phyloP scores from a whole-genome alignment of 805 yeast genomes.

The Starmerella ratchasimensis region DNA sequence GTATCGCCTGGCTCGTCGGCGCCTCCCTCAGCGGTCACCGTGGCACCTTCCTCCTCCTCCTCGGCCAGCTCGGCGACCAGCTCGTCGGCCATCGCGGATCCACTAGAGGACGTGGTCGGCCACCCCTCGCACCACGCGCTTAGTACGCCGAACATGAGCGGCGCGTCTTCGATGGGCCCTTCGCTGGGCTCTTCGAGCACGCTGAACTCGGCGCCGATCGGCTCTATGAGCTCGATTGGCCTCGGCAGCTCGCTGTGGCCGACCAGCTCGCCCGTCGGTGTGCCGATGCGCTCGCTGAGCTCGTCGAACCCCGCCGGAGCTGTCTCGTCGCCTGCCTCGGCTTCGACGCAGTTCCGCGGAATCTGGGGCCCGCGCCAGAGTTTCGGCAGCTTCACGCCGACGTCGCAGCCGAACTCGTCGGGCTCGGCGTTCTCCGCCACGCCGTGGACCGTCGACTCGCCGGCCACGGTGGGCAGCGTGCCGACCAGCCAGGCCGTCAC shows the following conservation, averaged over 20 bases:
- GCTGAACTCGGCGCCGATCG: too few relatives aligned
- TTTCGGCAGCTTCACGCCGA: constrained; percentile 5
- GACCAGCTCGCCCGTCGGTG: neutral
- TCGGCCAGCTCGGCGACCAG: too few relatives aligned
- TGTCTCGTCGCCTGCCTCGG: neutral
- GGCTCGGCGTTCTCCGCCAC: constrained; percentile 2
- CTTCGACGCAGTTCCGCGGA: constrained; percentile 5
- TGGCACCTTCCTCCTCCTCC: neutral
- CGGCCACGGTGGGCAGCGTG: neutral
- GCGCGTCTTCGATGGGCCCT: too few relatives aligned
- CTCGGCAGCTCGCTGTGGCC: neutral
- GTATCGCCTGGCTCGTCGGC: neutral
- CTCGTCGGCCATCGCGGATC: too few relatives aligned
- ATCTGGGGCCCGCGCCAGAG: constrained; percentile 19
- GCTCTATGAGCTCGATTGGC: too few relatives aligned
- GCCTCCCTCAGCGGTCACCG: neutral
- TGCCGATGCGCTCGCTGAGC: neutral
- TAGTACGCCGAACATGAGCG: too few relatives aligned
- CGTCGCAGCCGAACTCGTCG: constrained; percentile 1
- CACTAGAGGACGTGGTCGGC: too few relatives aligned
- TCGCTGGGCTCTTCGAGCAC: too few relatives aligned
- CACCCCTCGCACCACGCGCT: too few relatives aligned
- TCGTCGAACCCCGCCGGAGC: neutral
- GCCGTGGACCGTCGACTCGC: neutral
- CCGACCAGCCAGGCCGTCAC: neutral